Percentiles rank a stretch among this genome's conserved stretches.
Conservation (phyloP, 2,329 filamentous ascomycete species). For the Colletotrichum plurivorum region DNA sequence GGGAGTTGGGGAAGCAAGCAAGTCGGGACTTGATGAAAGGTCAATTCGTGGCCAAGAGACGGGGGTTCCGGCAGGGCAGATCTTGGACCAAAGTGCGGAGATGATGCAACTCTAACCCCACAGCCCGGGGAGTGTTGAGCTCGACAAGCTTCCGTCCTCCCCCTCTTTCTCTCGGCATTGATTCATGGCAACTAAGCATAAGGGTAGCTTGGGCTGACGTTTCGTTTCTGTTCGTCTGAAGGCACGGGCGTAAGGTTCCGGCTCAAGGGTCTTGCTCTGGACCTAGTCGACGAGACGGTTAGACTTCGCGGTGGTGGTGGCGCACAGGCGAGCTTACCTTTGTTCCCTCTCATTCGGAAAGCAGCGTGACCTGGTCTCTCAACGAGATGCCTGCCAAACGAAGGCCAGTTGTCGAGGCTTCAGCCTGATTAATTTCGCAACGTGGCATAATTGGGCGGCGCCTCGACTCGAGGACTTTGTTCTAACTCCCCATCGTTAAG, state of each 20-base stretch:
- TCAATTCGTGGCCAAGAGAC: neutral
- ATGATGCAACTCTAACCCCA: conserved; percentile 30
- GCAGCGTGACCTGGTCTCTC: too few relatives aligned
- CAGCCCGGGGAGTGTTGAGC: neutral
- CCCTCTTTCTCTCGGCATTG: conserved; percentile 4
- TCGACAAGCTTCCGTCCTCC: neutral
- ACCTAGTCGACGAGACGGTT: neutral
- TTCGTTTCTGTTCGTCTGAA: conserved; percentile 9
- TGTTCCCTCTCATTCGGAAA: too few relatives aligned
- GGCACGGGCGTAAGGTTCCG: neutral
- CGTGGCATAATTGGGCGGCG: too few relatives aligned
- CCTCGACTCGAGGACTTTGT: too few relatives aligned
- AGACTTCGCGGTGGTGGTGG: too few relatives aligned
- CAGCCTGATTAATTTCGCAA: too few relatives aligned
- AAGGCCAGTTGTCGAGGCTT: too few relatives aligned
- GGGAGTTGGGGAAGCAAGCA: neutral
- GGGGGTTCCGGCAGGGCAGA: conserved; percentile 1
- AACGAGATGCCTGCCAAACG: too few relatives aligned
- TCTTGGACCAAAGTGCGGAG: conserved; percentile 18
- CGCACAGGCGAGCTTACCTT: too few relatives aligned
- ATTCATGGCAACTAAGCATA: neutral
- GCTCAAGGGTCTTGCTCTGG: neutral
- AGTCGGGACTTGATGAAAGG: neutral
- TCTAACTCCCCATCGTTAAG: too few relatives aligned
- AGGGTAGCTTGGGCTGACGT: neutral